A percentile compares a stretch with the other conserved stretches of the same genome.
Evolutionary conservation across 2,329 filamentous ascomycete genomes (phyloP).

Genomic region (Volutella citrinella): DNA sequence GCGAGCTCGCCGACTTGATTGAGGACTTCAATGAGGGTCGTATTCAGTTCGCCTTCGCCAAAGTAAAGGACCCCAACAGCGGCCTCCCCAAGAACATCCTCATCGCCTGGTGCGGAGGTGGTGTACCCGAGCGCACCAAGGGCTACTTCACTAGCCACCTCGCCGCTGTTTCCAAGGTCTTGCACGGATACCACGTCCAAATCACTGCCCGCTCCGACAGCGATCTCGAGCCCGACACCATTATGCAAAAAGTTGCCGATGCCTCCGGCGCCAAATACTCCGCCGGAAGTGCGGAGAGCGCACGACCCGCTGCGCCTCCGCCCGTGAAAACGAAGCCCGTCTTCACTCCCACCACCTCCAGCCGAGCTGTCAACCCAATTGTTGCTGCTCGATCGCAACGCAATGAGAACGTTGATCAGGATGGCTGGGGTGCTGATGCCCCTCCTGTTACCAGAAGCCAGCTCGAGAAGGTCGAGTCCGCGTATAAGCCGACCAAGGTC

Average conservation of each 20-base stretch:
- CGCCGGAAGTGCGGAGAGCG: slow-evolving; percentile 56
- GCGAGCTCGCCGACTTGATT: slow-evolving; percentile 82
- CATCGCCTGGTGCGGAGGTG: slow-evolving; percentile 95
- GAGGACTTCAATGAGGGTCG: slow-evolving; percentile 97
- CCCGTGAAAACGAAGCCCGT: slow-evolving; percentile 84
- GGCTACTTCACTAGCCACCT: slow-evolving; percentile 97
- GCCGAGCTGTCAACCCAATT: slow-evolving; percentile 59
- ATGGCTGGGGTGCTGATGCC: slow-evolving; percentile 94
- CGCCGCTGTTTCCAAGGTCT: slow-evolving; percentile 81
- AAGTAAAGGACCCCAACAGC: slow-evolving; percentile 93
- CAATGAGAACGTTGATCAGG: slow-evolving; percentile 65
- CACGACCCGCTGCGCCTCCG: slow-evolving; percentile 56
- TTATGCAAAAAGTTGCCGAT: slow-evolving; percentile 91
- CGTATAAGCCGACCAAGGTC: slow-evolving; percentile 94
- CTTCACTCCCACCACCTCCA: slow-evolving; percentile 71
- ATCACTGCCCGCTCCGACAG: slow-evolving; percentile 90
- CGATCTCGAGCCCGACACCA: slow-evolving; percentile 82
- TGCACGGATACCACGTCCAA: slow-evolving; percentile 97
- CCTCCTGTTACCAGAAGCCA: slow-evolving; percentile 84
- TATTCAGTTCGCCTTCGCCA: slow-evolving; percentile 95
- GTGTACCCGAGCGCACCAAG: slow-evolving; percentile 96
- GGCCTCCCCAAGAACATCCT: slow-evolving; percentile 86
- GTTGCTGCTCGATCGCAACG: slow-evolving; percentile 61
- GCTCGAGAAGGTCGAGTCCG: slow-evolving; percentile 86
- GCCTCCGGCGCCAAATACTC: slow-evolving; percentile 95